phyloP scores from a whole-genome alignment of 2,329 filamentous ascomycete species.

The Sodiomyces alkalinus region DNA sequence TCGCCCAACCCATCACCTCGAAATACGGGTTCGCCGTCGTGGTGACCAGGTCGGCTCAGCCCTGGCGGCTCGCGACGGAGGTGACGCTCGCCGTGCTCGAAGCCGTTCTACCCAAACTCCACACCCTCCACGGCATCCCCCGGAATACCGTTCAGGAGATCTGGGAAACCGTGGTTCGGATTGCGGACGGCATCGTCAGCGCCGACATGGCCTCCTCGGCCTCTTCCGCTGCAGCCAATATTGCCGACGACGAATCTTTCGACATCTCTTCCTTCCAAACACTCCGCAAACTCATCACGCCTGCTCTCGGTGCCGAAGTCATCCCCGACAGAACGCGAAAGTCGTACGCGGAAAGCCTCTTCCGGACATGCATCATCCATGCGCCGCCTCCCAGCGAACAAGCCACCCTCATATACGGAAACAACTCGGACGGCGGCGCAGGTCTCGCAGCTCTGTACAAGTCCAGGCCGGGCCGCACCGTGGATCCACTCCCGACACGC shows the following conservation, averaged over 20 bases:
- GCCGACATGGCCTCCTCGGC: constrained; percentile 44
- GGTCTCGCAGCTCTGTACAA: constrained; percentile 49
- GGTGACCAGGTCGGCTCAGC: constrained; percentile 51
- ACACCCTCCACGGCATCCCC: constrained; percentile 29
- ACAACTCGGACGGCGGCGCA: constrained; percentile 20
- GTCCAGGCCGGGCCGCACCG: constrained; percentile 56
- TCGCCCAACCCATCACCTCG: constrained; percentile 54
- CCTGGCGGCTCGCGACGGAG: constrained; percentile 71
- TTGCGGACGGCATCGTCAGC: constrained; percentile 53
- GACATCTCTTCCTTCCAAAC: constrained; percentile 62
- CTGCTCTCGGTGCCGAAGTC: constrained; percentile 48
- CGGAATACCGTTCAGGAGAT: constrained; percentile 35
- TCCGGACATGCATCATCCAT: constrained; percentile 72
- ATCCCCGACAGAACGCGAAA: constrained; percentile 54
- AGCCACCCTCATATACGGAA: constrained; percentile 34
- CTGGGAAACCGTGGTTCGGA: constrained; percentile 54
- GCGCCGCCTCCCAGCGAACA: constrained; percentile 39
- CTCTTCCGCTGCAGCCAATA: constrained; percentile 27
- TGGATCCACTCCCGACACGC: constrained; percentile 46
- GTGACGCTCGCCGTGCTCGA: constrained; percentile 54
- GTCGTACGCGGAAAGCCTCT: constrained; percentile 60
- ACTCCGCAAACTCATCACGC: constrained; percentile 58
- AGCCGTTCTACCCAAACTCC: constrained; percentile 46
- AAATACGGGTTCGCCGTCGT: constrained; percentile 69
- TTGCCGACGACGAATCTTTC: constrained; percentile 60